Conservation (phyloP, 2,329 filamentous ascomycete genomes). For the Microsporum ferrugineum region DNA sequence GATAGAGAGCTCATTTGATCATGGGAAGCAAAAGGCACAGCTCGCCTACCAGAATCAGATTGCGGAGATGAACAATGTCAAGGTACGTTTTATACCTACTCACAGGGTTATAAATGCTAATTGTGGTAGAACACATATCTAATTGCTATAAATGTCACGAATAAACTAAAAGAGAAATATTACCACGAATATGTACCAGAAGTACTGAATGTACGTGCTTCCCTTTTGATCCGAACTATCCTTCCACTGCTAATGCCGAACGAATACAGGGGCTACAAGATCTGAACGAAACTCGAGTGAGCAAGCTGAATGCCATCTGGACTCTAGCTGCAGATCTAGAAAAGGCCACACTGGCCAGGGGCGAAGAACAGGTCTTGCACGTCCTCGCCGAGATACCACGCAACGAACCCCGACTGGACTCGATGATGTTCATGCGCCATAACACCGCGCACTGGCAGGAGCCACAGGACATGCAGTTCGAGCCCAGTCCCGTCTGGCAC, state of each 20-base stretch:
- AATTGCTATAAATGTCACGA: conserved; percentile 90
- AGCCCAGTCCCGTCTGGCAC: conserved; percentile 93
- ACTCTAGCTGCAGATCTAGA: conserved; percentile 68
- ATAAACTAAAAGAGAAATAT: conserved; percentile 94
- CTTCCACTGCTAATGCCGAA: neutral
- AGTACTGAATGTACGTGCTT: conserved; percentile 62
- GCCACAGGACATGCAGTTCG: conserved; percentile 72
- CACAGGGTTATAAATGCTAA: neutral
- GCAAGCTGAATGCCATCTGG: conserved; percentile 80
- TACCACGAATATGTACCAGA: conserved; percentile 96
- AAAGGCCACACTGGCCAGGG: conserved; percentile 62
- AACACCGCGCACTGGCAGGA: conserved; percentile 76
- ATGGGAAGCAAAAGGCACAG: conserved; percentile 76
- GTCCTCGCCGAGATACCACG: conserved; percentile 70
- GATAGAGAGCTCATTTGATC: conserved; percentile 80
- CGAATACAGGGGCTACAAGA: conserved; percentile 59
- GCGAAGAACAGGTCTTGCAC: conserved; percentile 58
- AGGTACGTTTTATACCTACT: conserved; percentile 32
- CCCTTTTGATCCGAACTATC: neutral
- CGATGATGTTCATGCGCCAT: conserved; percentile 95
- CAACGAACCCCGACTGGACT: conserved; percentile 81
- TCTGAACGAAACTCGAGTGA: conserved; percentile 75
- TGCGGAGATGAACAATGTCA: conserved; percentile 90
- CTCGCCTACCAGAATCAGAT: conserved; percentile 85
- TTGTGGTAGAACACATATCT: conserved; percentile 69